phyloP scores from a whole-genome alignment of 371 early-diverging fungal species.

The Mortierella sp. region DNA sequence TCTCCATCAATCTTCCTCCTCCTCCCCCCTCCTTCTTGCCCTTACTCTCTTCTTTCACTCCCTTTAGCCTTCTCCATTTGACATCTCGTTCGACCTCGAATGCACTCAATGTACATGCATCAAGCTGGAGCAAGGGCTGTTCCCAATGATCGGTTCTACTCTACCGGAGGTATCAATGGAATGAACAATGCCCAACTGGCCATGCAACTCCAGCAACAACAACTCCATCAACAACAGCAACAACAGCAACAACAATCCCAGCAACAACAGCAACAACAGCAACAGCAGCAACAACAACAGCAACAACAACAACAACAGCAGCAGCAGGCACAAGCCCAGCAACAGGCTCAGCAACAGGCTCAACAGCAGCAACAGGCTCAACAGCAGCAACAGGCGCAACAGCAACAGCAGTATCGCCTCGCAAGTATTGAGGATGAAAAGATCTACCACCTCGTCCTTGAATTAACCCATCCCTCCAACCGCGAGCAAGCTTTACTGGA shows the following conservation, averaged over 20 bases:
- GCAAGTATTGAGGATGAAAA: constrained; percentile 80
- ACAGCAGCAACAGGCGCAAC: constrained; percentile 43
- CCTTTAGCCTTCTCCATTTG: not conserved
- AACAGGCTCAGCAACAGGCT: constrained; percentile 26
- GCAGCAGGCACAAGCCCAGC: constrained; percentile 57
- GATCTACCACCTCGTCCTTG: constrained; percentile 89
- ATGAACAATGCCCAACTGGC: constrained; percentile 43
- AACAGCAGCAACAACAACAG: constrained; percentile 20
- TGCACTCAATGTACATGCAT: constrained; percentile 45
- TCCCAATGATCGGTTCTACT: constrained; percentile 36
- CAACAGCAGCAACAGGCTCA: constrained; percentile 20
- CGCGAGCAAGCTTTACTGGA: constrained; percentile 93
- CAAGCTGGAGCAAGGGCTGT: constrained; percentile 35
- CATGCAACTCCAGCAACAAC: constrained; percentile 46
- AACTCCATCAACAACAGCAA: constrained; percentile 22
- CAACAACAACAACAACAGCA: constrained; percentile 43
- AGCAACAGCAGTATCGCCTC: constrained; percentile 61
- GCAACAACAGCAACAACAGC: constrained; percentile 27
- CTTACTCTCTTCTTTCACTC: not conserved
- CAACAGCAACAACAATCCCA: constrained; percentile 1
- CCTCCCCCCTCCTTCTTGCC: not conserved
- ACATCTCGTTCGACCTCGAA: not conserved
- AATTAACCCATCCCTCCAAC: constrained; percentile 80
- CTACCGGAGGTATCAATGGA: constrained; percentile 30
- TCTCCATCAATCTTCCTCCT: no score